Base-by-base conservation (phyloP, 805 yeast species). In the Groenewaldozyma salmanticensis region DNA sequence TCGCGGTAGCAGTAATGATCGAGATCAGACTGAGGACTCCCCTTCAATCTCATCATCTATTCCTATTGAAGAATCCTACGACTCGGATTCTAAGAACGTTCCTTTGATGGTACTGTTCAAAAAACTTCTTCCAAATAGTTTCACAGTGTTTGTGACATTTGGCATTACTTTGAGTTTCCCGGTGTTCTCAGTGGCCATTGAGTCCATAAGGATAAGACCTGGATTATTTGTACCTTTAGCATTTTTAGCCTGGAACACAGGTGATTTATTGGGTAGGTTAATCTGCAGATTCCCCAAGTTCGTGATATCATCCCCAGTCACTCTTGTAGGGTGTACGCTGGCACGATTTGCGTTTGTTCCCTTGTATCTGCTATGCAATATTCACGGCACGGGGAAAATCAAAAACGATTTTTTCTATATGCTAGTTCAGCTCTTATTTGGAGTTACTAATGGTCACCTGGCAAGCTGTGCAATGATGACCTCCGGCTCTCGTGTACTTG, bases 371-470 rank as follows among this genome's bases (percentile, higher is more conserved):
- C 60, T 77, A 18, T 82, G 88, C 60, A 81, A 82, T 54, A 55
- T 77, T 44, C 66, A 70, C 41, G 62, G 64, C 27, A 54, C 60
- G 20, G 65, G 66, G 9, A 71, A 73, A 2, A 48, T 48, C 31
- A 47, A 38, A 18, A 46, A 52, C 33, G 75, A 82, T 2, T 15
- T 71, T 4, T 64, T 79, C 59, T 90, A 92, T 59, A 60, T 85
- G 37, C 7, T 72, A 2, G 55, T 84, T 31, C 96, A 87, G 59
- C 74, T 86, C 41, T 37, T 74, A 3, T 92, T 85, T 65, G 98
- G 98, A 0, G 52, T 85, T 34, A 77, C 95, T 3, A 87, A 84
- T 54, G 98, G 98, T 2, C 95, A 87, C 51, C 66, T 83, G 21
- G 72, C 82, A 39, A 79, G 94, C 4, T 73, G 85, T 21, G 73